phyloP scores from a whole-genome alignment of 2,329 filamentous ascomycete genomes.

The Macrophomina tecta region DNA sequence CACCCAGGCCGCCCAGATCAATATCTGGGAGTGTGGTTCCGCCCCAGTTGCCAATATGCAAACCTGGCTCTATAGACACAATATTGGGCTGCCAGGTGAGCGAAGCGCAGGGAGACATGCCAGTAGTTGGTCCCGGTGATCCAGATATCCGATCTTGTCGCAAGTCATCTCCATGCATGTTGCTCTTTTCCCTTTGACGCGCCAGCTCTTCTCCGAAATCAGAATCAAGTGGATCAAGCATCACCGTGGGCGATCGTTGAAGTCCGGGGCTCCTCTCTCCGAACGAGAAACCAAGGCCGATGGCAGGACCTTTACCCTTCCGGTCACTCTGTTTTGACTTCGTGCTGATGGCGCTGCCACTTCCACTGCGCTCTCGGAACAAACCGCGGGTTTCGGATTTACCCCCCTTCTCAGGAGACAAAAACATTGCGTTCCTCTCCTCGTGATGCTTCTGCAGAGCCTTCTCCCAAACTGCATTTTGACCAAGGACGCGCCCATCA shows the following conservation, averaged over 20 bases:
- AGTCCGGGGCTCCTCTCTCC: background rate
- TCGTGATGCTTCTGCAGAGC: constrained; percentile 45
- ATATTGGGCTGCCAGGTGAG: background rate
- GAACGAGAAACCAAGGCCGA: constrained; percentile 3
- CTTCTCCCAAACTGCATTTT: constrained; percentile 42
- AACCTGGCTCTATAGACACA: background rate
- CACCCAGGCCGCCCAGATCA: constrained; percentile 33
- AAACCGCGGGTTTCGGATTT: constrained; percentile 13
- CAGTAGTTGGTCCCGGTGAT: background rate
- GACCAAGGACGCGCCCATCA: constrained; percentile 30
- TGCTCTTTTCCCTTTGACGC: background rate
- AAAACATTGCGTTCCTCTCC: constrained; percentile 42
- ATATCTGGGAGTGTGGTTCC: constrained; percentile 4
- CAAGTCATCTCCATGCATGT: constrained; percentile 12
- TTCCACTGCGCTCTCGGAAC: constrained; percentile 22
- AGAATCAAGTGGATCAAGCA: constrained; percentile 18
- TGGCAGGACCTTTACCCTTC: constrained; percentile 3
- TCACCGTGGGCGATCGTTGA: background rate
- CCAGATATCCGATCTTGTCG: background rate
- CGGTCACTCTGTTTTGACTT: constrained; percentile 14
- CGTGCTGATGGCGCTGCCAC: constrained; percentile 4
- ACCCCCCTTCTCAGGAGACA: constrained; percentile 41
- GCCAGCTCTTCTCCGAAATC: background rate
- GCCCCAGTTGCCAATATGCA: constrained; percentile 2
- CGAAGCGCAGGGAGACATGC: constrained; percentile 10